These are phyloP conservation scores for Aschersonia sp. DNA, from an alignment of 2,329 filamentous ascomycete genomes.

Conservation along the genomic window DNA sequence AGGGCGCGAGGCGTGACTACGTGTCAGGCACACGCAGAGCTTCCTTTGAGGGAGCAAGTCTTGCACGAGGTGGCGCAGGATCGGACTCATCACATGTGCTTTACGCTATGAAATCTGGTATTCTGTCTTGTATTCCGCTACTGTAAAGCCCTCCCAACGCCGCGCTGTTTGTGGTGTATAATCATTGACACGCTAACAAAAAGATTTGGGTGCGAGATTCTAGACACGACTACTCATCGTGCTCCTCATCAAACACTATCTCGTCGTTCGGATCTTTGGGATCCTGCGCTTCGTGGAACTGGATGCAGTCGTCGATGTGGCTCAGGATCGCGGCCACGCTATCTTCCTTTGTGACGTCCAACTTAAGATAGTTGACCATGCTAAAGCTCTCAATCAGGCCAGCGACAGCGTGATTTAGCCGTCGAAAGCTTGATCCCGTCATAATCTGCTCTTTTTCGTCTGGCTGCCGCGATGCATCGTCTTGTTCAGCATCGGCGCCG, in stretches of 20 bases:
- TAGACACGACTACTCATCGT: conserved; percentile 11
- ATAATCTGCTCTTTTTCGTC: conserved; percentile 56
- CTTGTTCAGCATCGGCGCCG: conserved; percentile 23
- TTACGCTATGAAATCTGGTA: no score
- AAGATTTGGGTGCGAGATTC: no score
- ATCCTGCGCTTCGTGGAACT: conserved; percentile 87
- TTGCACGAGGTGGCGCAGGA: neutral
- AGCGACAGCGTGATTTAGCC: conserved; percentile 76
- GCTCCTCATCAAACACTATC: conserved; percentile 26
- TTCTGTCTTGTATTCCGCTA: no score
- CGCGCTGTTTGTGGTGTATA: neutral
- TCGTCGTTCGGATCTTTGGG: conserved; percentile 65
- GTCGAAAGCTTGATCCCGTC: conserved; percentile 68
- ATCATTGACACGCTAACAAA: no score
- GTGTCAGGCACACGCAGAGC: no score
- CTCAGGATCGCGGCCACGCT: conserved; percentile 74
- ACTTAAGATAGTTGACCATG: conserved; percentile 88
- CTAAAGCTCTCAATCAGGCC: conserved; percentile 92
- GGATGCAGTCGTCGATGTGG: conserved; percentile 88
- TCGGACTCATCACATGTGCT: neutral
- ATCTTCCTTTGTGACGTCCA: conserved; percentile 84
- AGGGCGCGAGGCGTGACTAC: no score
- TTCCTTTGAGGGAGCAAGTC: neutral
- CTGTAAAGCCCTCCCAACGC: neutral
- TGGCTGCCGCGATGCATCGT: conserved; percentile 43